These are phyloP conservation scores for Lasiodiplodia hormozganensis DNA, from an alignment of 2,329 filamentous ascomycete species.

Conservation along the genomic window DNA sequence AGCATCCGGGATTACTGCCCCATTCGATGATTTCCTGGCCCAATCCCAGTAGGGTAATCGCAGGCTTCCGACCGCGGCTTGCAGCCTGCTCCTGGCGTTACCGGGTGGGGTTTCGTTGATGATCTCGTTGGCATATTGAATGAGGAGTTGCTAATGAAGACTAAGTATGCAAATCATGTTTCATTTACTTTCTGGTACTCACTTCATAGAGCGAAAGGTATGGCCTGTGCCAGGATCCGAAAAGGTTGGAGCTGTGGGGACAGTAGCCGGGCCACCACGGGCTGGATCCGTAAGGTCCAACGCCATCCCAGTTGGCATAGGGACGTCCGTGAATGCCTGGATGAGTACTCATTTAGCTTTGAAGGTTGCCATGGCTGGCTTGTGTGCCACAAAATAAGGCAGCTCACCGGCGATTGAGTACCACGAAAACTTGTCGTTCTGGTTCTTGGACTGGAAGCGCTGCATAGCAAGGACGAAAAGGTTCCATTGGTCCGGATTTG, in stretches of 20 bases:
- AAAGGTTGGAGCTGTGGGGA: conserved; percentile 76
- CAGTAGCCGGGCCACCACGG: conserved; percentile 67
- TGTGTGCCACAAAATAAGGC: not conserved
- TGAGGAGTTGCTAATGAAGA: conserved; percentile 45
- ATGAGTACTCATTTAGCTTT: not conserved
- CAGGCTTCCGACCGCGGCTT: conserved; percentile 45
- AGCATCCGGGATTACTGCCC: conserved; percentile 40
- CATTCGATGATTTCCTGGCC: conserved; percentile 43
- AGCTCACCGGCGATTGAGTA: conserved; percentile 75
- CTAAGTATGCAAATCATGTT: conserved; percentile 12
- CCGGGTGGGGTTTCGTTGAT: conserved; percentile 46
- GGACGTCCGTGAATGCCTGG: conserved; percentile 45
- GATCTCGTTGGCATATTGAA: conserved; percentile 43
- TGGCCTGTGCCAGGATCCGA: conserved; percentile 85
- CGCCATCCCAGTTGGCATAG: conserved; percentile 39
- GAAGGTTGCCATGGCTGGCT: not conserved
- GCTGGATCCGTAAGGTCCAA: conserved; percentile 11
- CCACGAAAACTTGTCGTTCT: conserved; percentile 71
- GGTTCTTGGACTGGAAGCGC: conserved; percentile 71
- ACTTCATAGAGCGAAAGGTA: conserved; percentile 73
- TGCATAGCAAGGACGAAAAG: conserved; percentile 77
- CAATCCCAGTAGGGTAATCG: conserved; percentile 56
- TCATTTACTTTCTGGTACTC: conserved; percentile 16
- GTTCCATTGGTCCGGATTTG: conserved; percentile 73
- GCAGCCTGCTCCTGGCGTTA: conserved; percentile 41